Evolutionary conservation across 169 alveolate genomes (phyloP).

Genomic region (Theileria luwenshuni): DNA sequence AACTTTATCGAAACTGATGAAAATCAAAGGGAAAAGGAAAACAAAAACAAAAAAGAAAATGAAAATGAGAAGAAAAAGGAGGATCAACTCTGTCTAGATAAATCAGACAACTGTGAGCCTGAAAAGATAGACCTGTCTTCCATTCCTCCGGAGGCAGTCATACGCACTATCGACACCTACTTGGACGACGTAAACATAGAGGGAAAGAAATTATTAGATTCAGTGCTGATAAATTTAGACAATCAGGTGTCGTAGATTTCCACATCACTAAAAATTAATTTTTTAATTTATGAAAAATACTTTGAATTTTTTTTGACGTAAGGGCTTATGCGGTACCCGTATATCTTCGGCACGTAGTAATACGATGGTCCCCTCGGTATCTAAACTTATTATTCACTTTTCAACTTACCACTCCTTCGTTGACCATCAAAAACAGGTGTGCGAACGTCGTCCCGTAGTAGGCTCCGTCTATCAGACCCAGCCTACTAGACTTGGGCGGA

Average conservation of each 20-base stretch:
- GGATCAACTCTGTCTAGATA: too few species aligned
- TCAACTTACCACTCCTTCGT: constrained; percentile 58
- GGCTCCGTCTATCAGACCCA: constrained; percentile 89
- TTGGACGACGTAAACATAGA: constrained; percentile 37
- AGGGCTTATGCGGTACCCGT: constrained; percentile 66
- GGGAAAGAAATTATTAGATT: constrained; percentile 22
- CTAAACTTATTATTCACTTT: constrained; percentile 1
- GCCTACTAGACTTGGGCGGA: constrained; percentile 78
- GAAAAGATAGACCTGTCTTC: constrained; percentile 28
- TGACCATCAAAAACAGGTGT: constrained; percentile 78
- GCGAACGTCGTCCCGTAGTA: constrained; percentile 91
- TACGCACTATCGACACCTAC: constrained; percentile 39
- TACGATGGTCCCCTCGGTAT: constrained; percentile 69
- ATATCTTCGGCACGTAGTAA: constrained; percentile 66
- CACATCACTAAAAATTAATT: constrained; percentile 7
- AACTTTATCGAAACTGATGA: neutral
- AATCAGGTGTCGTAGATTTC: constrained; percentile 18
- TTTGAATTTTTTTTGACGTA: constrained; percentile 39
- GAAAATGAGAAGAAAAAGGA: neutral
- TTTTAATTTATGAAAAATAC: neutral
- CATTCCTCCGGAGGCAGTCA: constrained; percentile 63
- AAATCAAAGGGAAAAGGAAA: constrained; percentile 2
- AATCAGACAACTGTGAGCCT: constrained; percentile 14
- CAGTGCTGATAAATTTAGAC: constrained; percentile 1
- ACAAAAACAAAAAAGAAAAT: neutral